These are phyloP conservation scores for Coccomyxa subellipsoidea DNA, from an alignment of 163 green algal species.

Conservation along the genomic window DNA sequence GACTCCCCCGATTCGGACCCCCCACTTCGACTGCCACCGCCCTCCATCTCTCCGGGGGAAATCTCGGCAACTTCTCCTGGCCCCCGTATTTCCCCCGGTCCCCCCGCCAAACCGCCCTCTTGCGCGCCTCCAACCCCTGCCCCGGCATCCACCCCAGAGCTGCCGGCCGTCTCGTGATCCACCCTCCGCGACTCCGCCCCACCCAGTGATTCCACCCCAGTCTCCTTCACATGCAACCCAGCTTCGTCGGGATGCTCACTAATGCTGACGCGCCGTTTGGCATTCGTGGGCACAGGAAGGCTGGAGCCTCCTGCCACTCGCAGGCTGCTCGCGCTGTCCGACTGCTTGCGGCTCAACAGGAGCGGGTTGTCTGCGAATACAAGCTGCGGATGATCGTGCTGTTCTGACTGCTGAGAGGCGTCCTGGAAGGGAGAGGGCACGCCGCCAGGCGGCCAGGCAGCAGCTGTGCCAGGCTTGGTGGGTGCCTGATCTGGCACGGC, in stretches of 20 bases:
- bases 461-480: too few species aligned
- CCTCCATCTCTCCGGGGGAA: not conserved
- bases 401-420: not conserved
- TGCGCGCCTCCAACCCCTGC: too few species aligned
- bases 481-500: not conserved
- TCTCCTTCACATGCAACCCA: too few species aligned
- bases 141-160: too few species aligned
- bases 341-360: not conserved
- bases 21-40: too few species aligned
- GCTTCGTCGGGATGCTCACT: not conserved
- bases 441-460: too few species aligned
- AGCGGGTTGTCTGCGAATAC: not conserved
- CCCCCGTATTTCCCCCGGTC: too few species aligned
- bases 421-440: not conserved
- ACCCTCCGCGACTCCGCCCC: too few species aligned
- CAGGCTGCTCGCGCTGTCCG: conserved; percentile 5
- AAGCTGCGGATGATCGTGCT: not conserved
- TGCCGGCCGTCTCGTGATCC: too few species aligned
- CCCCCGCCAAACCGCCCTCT: too few species aligned
- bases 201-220: too few species aligned
- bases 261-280: not conserved
- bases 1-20: not conserved
- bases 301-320: not conserved
- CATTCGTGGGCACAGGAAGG: not conserved
- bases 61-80: not conserved